Evolutionary conservation across 164 flowering plant species (phyloP).

Genomic region (Magnolia sinica): DNA sequence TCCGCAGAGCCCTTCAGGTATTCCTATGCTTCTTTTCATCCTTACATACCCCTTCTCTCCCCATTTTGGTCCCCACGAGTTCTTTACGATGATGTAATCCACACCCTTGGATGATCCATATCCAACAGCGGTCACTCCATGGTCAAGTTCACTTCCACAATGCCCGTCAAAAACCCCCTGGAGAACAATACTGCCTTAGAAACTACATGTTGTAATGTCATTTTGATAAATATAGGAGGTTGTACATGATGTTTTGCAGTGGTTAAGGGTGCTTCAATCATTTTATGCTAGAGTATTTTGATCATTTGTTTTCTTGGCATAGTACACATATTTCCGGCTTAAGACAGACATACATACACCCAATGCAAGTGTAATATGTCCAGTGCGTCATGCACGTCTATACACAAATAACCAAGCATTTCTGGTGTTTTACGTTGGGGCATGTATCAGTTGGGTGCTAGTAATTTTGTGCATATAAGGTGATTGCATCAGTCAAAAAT

Average conservation of each 20-base stretch:
- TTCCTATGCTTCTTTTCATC: conserved; percentile 73
- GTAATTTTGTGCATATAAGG: too few relatives aligned
- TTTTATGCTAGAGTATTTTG: too few relatives aligned
- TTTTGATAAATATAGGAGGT: neutral
- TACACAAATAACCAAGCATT: too few relatives aligned
- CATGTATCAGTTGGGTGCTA: too few relatives aligned
- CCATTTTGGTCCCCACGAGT: conserved; percentile 88
- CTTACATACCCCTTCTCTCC: conserved; percentile 84
- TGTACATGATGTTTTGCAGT: neutral
- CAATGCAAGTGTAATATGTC: too few relatives aligned
- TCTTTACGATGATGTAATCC: conserved; percentile 76
- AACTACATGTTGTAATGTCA: neutral
- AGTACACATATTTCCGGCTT: too few relatives aligned
- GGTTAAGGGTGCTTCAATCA: too few relatives aligned
- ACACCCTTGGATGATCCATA: conserved; percentile 56
- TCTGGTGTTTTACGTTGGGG: too few relatives aligned
- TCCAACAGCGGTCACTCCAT: conserved; percentile 84
- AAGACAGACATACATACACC: too few relatives aligned
- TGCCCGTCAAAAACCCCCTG: conserved; percentile 82
- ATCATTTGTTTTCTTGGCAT: too few relatives aligned
- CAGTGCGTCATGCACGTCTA: too few relatives aligned
- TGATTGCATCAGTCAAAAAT: too few relatives aligned
- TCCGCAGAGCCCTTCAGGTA: conserved; percentile 67
- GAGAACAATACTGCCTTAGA: conserved; percentile 6
- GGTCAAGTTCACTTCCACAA: conserved; percentile 72